phyloP scores from a whole-genome alignment of 2,329 filamentous ascomycete species.

The Ascocoryne sarcoides region DNA sequence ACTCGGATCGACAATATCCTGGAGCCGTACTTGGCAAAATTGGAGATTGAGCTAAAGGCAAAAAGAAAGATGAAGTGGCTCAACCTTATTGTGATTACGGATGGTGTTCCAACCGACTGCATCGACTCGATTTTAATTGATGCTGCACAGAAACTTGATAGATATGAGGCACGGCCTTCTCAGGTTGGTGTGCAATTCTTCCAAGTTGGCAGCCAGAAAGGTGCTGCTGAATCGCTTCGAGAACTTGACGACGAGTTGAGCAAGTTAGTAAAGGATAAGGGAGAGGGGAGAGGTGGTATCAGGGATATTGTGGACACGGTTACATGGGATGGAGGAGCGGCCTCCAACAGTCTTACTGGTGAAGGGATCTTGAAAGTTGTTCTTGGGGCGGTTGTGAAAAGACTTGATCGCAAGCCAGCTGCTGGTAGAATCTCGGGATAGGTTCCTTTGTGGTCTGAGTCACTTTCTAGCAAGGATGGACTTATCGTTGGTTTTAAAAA shows the following conservation, averaged over 20 bases:
- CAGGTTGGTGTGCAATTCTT: constrained; percentile 95
- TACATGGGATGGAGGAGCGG: constrained; percentile 49
- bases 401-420: constrained; percentile 44
- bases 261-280: constrained; percentile 41
- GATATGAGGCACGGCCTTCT: constrained; percentile 59
- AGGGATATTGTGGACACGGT: constrained; percentile 91
- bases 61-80: constrained; percentile 57
- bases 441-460: no score
- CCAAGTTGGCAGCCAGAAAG: constrained; percentile 70
- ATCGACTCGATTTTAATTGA: constrained; percentile 60
- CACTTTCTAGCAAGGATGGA: no score
- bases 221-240: constrained; percentile 55
- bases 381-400: constrained; percentile 64
- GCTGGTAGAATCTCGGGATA: constrained; percentile 21
- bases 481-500: no score
- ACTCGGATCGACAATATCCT: constrained; percentile 63
- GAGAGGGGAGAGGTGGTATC: constrained; percentile 39
- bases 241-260: constrained; percentile 67
- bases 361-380: constrained; percentile 75
- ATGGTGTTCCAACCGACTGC: constrained; percentile 75
- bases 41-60: constrained; percentile 33
- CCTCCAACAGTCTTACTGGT: constrained; percentile 43
- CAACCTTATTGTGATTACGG: constrained; percentile 90
- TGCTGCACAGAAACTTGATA: constrained; percentile 62
- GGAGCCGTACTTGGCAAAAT: constrained; percentile 56